Percentiles rank a stretch among this genome's conserved stretches.
phyloP scores from a whole-genome alignment of 2,329 filamentous ascomycete genomes.

The Arachnopeziza araneosa region DNA sequence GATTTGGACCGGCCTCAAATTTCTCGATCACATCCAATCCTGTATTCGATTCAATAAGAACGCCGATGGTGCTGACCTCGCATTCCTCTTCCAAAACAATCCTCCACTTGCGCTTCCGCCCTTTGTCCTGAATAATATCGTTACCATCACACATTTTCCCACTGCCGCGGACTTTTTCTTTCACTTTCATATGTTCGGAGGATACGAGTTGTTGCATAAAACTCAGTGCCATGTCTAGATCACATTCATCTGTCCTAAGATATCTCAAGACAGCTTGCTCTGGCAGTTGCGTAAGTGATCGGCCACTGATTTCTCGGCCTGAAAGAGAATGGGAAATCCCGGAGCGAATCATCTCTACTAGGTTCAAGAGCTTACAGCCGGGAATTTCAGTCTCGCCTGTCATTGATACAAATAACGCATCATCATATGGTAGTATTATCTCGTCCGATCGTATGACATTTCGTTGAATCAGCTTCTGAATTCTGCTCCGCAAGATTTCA shows the following conservation, averaged over 20 bases:
- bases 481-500: slow-evolving; percentile 22
- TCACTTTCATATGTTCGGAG: slow-evolving; percentile 1
- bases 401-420: slow-evolving; percentile 13
- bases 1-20: too few species aligned
- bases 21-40: too few species aligned
- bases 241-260: slow-evolving; percentile 18
- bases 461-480: slow-evolving; percentile 20
- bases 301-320: slow-evolving; percentile 18
- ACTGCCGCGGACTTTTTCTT: not conserved
- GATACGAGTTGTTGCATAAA: slow-evolving; percentile 15
- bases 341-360: slow-evolving; percentile 16
- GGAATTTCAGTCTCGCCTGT: not conserved
- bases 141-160: too few species aligned
- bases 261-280: slow-evolving; percentile 23
- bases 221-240: slow-evolving; percentile 15
- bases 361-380: slow-evolving; percentile 15
- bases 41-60: not conserved
- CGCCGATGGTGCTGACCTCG: not conserved
- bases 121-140: not conserved
- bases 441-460: slow-evolving; percentile 15
- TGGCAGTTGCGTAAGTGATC: slow-evolving; percentile 23
- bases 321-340: not conserved
- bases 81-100: not conserved
- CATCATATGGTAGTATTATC: slow-evolving; percentile 18
- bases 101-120: not conserved